Evolutionary conservation across 345 rosid genomes (phyloP), one percentile per base, ranked within the genome.

Genomic region (Camelina sativa): DNA sequence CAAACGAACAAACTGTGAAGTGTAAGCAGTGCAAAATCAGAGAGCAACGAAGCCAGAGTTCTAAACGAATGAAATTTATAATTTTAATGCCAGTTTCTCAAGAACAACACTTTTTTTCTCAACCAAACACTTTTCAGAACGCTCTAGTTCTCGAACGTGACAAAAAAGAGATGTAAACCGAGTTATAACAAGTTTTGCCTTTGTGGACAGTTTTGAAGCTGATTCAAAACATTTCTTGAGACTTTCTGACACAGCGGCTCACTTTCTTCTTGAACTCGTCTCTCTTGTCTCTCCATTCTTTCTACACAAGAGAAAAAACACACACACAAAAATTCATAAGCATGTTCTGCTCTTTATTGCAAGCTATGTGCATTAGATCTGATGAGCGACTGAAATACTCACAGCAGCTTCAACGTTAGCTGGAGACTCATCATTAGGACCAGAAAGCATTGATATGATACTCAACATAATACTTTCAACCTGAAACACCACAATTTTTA

Each of bases 321-420:
- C 13, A 43, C 23, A 67, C 5, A 61, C 11, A 43, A 23, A 28
- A 4, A 32, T 0, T 0, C 13, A 59, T 55, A 22, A 77, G 32
- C 43, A 59, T 16, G 55, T 25, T 35, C 50, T 28, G 28, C 38
- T 71, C 60, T 34, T 66, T 19, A 34, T 4, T 34, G 28, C 72
- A 52, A 63, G 19, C 44, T 56, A 64, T 59, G 17, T 3, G 37
- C 48, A 30, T 8, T 40, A 62, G 60, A 65, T 11, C 11, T 30
- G 19, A 37, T 30, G 9, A 70, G 28, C 16, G 15, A 51, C 17
- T 6, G 4, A 32, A 60, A 52, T 25, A 88, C 89, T 71, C 80
- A 89, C 97, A 15, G 97, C 97, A 64, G 97, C 98, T 74, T 91
- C 98, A 69, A 91, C 88, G 61, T 89, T 91, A 40, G 98, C 97